Evolutionary conservation across 2,329 filamentous ascomycete genomes (phyloP).

Genomic region (Cercospora sp.): DNA sequence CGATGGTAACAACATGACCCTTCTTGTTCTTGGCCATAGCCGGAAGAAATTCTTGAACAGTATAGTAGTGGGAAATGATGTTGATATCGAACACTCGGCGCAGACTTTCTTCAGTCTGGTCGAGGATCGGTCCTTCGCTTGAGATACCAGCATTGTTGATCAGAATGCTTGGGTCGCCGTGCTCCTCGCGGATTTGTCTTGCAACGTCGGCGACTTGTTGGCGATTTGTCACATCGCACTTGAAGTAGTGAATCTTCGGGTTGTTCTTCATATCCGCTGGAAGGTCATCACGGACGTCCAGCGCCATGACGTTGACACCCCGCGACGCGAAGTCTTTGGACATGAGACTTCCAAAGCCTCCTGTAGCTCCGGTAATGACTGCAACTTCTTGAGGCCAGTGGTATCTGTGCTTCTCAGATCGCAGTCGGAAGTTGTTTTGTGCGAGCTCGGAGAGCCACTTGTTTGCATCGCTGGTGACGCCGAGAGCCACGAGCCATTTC

Average conservation of each 20-base stretch:
- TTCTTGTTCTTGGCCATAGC: slow-evolving; percentile 53
- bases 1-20: slow-evolving; percentile 59
- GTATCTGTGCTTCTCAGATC: slow-evolving; percentile 39
- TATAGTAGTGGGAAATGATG: slow-evolving; percentile 53
- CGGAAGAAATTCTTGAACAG: slow-evolving; percentile 54
- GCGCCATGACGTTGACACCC: slow-evolving; percentile 42
- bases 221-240: slow-evolving; percentile 52
- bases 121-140: slow-evolving; percentile 49
- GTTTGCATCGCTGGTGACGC: slow-evolving; percentile 35
- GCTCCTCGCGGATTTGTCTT: slow-evolving; percentile 41
- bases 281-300: slow-evolving; percentile 41
- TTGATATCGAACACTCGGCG: slow-evolving; percentile 55
- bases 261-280: slow-evolving; percentile 38
- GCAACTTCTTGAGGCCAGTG: slow-evolving; percentile 42
- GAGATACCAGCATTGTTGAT: slow-evolving; percentile 56
- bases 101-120: slow-evolving; percentile 47
- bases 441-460: slow-evolving; percentile 34
- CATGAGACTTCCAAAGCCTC: slow-evolving; percentile 43
- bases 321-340: slow-evolving; percentile 39
- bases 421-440: slow-evolving; percentile 42
- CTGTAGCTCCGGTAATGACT: slow-evolving; percentile 39
- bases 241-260: slow-evolving; percentile 40
- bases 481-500: slow-evolving; percentile 37
- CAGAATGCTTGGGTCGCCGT: slow-evolving; percentile 50
- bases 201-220: slow-evolving; percentile 48